Evolutionary conservation across 2,329 filamentous ascomycete genomes (phyloP), one percentile per base, ranked within the genome.

Genomic region (Fusarium nematophilum): DNA sequence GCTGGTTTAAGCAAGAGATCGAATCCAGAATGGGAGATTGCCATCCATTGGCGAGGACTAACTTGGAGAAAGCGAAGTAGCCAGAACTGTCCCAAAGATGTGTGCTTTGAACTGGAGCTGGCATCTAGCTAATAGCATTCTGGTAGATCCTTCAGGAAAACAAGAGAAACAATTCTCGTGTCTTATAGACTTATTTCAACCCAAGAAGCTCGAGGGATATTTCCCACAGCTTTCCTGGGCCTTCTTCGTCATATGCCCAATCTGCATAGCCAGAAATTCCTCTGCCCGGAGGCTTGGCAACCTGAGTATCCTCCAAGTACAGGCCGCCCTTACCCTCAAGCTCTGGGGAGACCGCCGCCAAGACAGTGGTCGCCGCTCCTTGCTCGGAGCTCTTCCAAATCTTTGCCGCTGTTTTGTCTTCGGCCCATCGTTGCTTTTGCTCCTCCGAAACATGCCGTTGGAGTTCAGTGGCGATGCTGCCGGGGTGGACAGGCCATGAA

Each of bases 401-500:
- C 23, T 54, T 46, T 7, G 39, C 44, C 9, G 39, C 9, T 11
- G 23, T 23, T 26, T 40, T 5, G 23, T 39, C 13, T 30, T 30
- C n/a, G 10, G 33, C 26, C 27, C 34, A 30, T 27, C 8, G 6
- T 13, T 37, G 18, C 6, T 46, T 45, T 3, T 25, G 7, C 25
- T 27, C 23, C 3, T 46, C 8, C 6, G 18, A 11, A 17, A 46
- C 31, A 29, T 47, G 33, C 5, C 21, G 21, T 29, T 47, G 40
- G 2, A 59, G 29, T 8, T 43, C 15, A 27, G 39, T 43, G n/a
- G 15, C 3, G 14, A 43, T 43, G 8, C 39, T 30, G 8, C 57
- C 60, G 5, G 57, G 54, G 15, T 59, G 54, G 9, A 64, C 38
- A 30, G 45, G 52, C 6, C 49, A 53, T 1, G 57, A 44, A 17